Conservation (phyloP, 495 filamentous ascomycete genomes). For the Penicillium turbatum region DNA sequence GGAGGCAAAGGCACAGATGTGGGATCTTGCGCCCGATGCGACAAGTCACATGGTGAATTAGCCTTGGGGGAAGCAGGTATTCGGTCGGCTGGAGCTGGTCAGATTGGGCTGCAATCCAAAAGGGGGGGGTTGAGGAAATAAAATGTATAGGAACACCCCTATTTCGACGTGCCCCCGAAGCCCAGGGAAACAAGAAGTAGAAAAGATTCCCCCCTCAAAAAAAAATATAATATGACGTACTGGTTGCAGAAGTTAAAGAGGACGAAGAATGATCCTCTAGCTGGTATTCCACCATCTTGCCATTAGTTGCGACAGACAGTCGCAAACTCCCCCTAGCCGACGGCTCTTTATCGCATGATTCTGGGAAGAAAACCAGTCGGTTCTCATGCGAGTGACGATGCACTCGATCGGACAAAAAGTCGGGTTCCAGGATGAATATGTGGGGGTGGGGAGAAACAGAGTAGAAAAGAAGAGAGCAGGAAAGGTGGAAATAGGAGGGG, state of each 20-base stretch:
- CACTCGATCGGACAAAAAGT: constrained; percentile 15
- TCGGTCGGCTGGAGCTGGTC: constrained; percentile 25
- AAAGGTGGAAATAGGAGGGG: background rate
- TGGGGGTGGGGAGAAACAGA: background rate
- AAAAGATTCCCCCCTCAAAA: background rate
- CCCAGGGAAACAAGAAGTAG: background rate
- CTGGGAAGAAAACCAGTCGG: constrained; percentile 19
- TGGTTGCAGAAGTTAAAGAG: constrained; percentile 32
- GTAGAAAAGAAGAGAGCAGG: background rate
- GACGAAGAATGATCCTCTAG: constrained; percentile 30
- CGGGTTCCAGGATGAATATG: constrained; percentile 21
- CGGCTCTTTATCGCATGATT: constrained; percentile 31
- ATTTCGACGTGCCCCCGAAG: constrained; percentile 3
- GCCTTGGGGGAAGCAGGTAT: constrained; percentile 23
- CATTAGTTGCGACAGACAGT: constrained; percentile 19
- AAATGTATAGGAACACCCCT: constrained; percentile 8
- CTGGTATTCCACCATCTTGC: constrained; percentile 42
- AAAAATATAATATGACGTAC: constrained; percentile 25
- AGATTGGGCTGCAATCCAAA: constrained; percentile 24
- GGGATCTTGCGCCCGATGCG: constrained; percentile 22
- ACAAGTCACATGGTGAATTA: constrained; percentile 31
- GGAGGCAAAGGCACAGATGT: constrained; percentile 26
- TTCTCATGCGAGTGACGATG: constrained; percentile 10
- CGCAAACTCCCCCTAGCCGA: constrained; percentile 25
- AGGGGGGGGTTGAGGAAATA: background rate